A percentile compares a stretch with the other conserved stretches of the same genome.
Evolutionary conservation across 495 filamentous ascomycete genomes (phyloP).

Genomic region (Terfezia boudieri): DNA sequence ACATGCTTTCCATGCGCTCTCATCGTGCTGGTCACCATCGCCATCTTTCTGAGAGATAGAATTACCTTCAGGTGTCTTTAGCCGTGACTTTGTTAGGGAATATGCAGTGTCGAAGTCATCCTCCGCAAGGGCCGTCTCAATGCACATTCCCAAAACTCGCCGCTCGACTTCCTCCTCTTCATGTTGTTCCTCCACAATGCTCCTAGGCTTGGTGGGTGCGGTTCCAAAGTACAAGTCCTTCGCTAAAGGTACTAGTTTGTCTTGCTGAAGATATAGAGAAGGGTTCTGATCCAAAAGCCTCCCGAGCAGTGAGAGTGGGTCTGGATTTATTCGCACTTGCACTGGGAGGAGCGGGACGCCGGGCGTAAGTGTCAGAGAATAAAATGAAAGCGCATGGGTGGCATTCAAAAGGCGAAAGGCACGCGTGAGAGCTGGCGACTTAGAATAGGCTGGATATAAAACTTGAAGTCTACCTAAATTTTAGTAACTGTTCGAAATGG

Average conservation of each 20-base stretch:
- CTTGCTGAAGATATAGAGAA: slow-evolving; percentile 64
- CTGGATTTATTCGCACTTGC: slow-evolving; percentile 61
- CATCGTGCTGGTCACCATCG: slow-evolving; percentile 41
- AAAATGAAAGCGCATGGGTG: slow-evolving; percentile 70
- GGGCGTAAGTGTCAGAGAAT: slow-evolving; percentile 71
- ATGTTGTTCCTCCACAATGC: slow-evolving; percentile 2
- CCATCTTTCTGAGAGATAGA: slow-evolving; percentile 16
- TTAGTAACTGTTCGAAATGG: neutral
- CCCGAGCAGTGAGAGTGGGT: slow-evolving; percentile 62
- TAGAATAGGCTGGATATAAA: slow-evolving; percentile 11
- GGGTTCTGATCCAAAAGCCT: slow-evolving; percentile 77
- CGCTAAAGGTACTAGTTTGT: slow-evolving; percentile 62
- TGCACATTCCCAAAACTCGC: slow-evolving; percentile 67
- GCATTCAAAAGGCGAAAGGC: slow-evolving; percentile 40
- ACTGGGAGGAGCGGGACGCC: slow-evolving; percentile 84
- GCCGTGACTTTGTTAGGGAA: slow-evolving; percentile 62
- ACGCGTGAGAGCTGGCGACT: slow-evolving; percentile 12
- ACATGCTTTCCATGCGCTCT: slow-evolving; percentile 53
- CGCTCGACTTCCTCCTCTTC: slow-evolving; percentile 25
- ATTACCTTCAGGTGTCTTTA: slow-evolving; percentile 10
- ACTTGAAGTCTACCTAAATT: slow-evolving; percentile 10
- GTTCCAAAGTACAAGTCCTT: slow-evolving; percentile 32
- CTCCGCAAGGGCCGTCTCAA: slow-evolving; percentile 62
- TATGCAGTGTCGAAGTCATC: slow-evolving; percentile 96
- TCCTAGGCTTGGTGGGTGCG: slow-evolving; percentile 10